Percentiles rank a stretch among this genome's conserved stretches.
phyloP scores from a whole-genome alignment of 495 filamentous ascomycete species.

The Penicillium psychrofluorescens region DNA sequence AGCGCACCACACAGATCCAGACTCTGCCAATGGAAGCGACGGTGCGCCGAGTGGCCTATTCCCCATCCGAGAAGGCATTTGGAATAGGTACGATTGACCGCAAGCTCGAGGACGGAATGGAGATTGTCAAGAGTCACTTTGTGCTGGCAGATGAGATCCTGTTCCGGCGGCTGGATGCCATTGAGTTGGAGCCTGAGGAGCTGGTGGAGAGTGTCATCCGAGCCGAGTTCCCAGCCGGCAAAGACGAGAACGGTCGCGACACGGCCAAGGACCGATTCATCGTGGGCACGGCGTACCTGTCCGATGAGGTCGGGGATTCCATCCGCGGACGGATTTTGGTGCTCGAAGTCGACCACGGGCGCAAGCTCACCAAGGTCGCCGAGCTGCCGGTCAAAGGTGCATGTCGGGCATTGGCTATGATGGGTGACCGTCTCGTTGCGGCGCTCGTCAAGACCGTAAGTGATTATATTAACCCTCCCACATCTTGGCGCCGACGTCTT shows the following conservation, averaged over 20 bases:
- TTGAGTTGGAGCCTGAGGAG: slow-evolving; percentile 55
- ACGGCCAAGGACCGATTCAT: slow-evolving; percentile 65
- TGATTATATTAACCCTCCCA: not conserved
- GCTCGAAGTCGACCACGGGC: slow-evolving; percentile 70
- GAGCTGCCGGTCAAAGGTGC: slow-evolving; percentile 62
- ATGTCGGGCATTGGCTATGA: slow-evolving; percentile 68
- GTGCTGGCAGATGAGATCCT: slow-evolving; percentile 54
- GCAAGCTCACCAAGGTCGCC: slow-evolving; percentile 59
- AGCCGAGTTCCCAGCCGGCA: slow-evolving; percentile 62
- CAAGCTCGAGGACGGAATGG: slow-evolving; percentile 45
- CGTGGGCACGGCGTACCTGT: slow-evolving; percentile 73
- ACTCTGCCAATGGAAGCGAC: slow-evolving; percentile 73
- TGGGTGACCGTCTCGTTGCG: slow-evolving; percentile 74
- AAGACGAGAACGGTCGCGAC: slow-evolving; percentile 36
- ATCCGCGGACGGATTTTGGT: slow-evolving; percentile 73
- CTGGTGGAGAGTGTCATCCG: slow-evolving; percentile 79
- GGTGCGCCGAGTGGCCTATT: slow-evolving; percentile 82
- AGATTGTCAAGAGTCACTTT: slow-evolving; percentile 53
- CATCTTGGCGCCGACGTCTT: slow-evolving; percentile 3
- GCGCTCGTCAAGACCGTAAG: slow-evolving; percentile 79
- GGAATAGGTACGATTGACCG: slow-evolving; percentile 79
- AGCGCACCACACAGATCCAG: slow-evolving; percentile 80
- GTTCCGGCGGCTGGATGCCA: slow-evolving; percentile 46
- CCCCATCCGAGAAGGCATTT: slow-evolving; percentile 68
- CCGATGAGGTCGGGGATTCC: slow-evolving; percentile 46